Conservation (phyloP, 306 rosid genomes). For the cucumber (Cucumis sativus) region Cucumber_9930_V3 NC_026660.2:27562501-27563000, state of each 20-base stretch:
- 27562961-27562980: neutral
- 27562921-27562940: neutral
- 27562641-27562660: neutral
- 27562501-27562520: conserved; percentile 10
- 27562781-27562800: conserved; percentile 34
- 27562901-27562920: neutral
- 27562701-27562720: neutral
- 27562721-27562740: neutral
- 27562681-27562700: neutral
- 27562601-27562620: conserved; percentile 82
- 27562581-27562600: conserved; percentile 64
- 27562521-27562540: conserved; percentile 49
- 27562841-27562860: conserved; percentile 10
- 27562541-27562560: conserved; percentile 55
- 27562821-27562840: conserved; percentile 88
- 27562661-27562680: neutral
- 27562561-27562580: conserved; percentile 73
- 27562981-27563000: neutral
- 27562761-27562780: conserved; percentile 59
- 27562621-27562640: conserved; percentile 15
- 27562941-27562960: neutral
- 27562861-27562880: neutral
- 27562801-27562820: conserved; percentile 84
- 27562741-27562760: neutral
- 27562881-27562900: neutral